Evolutionary conservation across 345 rosid genomes (phyloP).

Genomic region (Eucalyptus curtisii): DNA sequence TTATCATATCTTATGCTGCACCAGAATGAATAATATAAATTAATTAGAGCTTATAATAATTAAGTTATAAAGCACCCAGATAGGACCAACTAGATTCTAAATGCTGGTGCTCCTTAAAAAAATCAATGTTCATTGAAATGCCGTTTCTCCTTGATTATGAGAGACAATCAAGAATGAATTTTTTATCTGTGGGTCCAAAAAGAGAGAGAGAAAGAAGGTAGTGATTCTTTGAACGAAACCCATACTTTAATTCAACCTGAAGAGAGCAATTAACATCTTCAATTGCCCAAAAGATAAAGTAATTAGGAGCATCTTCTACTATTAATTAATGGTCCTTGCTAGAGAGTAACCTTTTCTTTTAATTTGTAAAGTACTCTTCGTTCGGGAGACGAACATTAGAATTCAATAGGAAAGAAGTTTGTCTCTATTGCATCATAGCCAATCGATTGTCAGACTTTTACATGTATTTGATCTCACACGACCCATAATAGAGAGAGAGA

Average conservation of each 20-base stretch:
- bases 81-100: background rate
- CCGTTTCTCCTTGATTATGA: background rate
- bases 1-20: background rate
- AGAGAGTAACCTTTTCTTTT: background rate
- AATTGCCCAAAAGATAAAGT: background rate
- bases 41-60: background rate
- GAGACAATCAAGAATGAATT: background rate
- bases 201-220: background rate
- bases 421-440: background rate
- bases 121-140: background rate
- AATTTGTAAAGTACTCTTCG: background rate
- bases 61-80: background rate
- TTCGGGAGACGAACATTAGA: fast-evolving
- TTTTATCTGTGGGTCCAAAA: background rate
- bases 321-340: background rate
- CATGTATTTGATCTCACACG: too few species aligned
- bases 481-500: background rate
- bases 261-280: background rate
- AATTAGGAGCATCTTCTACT: background rate
- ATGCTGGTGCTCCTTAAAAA: background rate
- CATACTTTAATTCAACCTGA: background rate
- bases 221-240: background rate
- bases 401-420: background rate
- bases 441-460: background rate
- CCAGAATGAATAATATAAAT: background rate